phyloP scores from a whole-genome alignment of 768 basidiomycete genomes.

The Mycena kentingensis region DNA sequence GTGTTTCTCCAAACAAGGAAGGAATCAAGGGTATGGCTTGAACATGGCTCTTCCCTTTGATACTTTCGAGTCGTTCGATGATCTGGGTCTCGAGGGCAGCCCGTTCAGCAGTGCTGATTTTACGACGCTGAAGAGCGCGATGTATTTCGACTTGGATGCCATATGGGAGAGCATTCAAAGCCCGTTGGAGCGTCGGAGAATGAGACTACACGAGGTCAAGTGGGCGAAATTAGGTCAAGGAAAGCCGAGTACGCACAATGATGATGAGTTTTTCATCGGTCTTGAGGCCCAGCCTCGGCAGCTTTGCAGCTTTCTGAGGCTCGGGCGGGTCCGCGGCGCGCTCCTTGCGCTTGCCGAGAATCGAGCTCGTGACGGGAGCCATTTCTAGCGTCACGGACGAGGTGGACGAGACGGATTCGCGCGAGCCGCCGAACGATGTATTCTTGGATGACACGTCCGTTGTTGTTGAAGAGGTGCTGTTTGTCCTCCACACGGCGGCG shows the following conservation, averaged over 20 bases:
- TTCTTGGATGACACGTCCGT: slow-evolving; percentile 36
- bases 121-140: too few species aligned
- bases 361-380: slow-evolving; percentile 20
- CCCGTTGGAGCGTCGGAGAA: slow-evolving; percentile 10
- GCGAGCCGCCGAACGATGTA: too few species aligned
- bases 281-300: slow-evolving; percentile 24
- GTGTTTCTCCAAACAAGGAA: slow-evolving; percentile 14
- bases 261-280: slow-evolving; percentile 15
- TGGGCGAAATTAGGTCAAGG: background rate
- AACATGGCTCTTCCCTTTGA: slow-evolving; percentile 35
- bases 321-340: slow-evolving; percentile 18
- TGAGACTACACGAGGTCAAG: slow-evolving; percentile 5
- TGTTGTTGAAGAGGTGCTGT: slow-evolving; percentile 33
- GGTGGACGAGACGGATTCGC: background rate
- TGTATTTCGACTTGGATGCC: slow-evolving; percentile 59
- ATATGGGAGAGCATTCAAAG: slow-evolving; percentile 29
- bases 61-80: slow-evolving; percentile 29
- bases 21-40: slow-evolving; percentile 31
- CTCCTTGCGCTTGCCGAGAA: slow-evolving; percentile 36
- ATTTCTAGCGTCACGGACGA: background rate
- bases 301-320: slow-evolving; percentile 27
- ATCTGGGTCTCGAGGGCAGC: slow-evolving; percentile 35
- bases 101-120: too few species aligned
- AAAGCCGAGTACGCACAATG: slow-evolving; percentile 7
- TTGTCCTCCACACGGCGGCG: background rate